These are phyloP conservation scores for Colletotrichum costaricense DNA, from an alignment of 2,329 filamentous ascomycete species.

Conservation along the genomic window DNA sequence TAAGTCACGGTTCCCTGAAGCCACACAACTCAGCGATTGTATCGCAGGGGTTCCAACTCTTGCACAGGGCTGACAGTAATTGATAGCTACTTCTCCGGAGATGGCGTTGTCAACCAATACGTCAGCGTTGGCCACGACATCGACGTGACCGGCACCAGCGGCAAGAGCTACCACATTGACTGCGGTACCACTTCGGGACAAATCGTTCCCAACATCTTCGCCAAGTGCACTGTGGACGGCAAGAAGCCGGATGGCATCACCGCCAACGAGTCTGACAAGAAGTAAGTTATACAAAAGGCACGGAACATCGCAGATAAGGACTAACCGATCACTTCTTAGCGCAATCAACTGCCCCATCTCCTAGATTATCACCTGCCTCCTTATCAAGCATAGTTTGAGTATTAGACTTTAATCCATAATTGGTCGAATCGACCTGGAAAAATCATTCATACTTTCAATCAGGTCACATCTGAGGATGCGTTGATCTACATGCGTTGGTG, in stretches of 20 bases:
- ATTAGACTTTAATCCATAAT: no score
- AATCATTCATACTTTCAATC: no score
- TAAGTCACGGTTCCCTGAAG: neutral
- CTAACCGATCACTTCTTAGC: neutral
- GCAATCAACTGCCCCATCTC: slow-evolving; percentile 28
- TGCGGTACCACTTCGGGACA: slow-evolving; percentile 17
- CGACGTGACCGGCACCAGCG: neutral
- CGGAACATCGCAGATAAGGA: no score
- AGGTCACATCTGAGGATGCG: no score
- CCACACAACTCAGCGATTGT: neutral
- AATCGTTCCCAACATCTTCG: slow-evolving; percentile 27
- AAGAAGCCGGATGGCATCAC: slow-evolving; percentile 9
- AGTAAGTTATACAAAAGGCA: slow-evolving; percentile 1
- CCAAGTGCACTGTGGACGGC: slow-evolving; percentile 21
- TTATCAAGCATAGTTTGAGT: neutral
- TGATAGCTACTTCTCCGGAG: slow-evolving; percentile 8
- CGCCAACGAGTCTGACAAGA: neutral
- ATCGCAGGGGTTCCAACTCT: neutral
- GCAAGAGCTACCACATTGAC: slow-evolving; percentile 21
- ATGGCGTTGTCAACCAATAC: slow-evolving; percentile 11
- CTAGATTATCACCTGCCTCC: no score
- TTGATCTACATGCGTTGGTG: no score
- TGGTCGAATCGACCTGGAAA: no score
- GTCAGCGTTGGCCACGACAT: slow-evolving; percentile 16
- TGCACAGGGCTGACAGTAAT: neutral